Evolutionary conservation across 495 filamentous ascomycete genomes (phyloP).

Genomic region (Neurospora intermedia): DNA sequence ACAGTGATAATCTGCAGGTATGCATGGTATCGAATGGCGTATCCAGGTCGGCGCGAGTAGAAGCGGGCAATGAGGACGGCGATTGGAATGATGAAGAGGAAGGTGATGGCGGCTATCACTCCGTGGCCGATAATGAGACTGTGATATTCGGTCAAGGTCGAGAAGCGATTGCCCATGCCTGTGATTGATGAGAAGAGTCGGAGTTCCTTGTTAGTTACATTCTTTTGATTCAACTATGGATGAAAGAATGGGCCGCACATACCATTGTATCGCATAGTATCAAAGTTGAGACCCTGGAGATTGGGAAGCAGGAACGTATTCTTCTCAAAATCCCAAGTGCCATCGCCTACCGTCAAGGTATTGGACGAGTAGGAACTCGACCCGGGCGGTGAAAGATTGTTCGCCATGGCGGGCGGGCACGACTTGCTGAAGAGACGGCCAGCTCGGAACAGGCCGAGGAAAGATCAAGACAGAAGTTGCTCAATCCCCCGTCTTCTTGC

Average conservation of each 20-base stretch:
- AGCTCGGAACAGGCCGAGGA: constrained; percentile 6
- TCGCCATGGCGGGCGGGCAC: constrained; percentile 38
- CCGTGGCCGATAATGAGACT: constrained; percentile 72
- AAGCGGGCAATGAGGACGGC: constrained; percentile 74
- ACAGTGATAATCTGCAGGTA: constrained; percentile 80
- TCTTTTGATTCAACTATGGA: neutral
- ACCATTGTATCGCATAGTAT: constrained; percentile 96
- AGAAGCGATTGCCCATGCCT: constrained; percentile 92
- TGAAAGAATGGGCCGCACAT: constrained; percentile 12
- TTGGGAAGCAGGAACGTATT: constrained; percentile 86
- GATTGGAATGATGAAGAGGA: constrained; percentile 70
- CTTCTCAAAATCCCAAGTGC: constrained; percentile 75
- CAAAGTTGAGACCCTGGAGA: constrained; percentile 76
- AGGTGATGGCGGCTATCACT: constrained; percentile 75
- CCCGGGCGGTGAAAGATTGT: constrained; percentile 60
- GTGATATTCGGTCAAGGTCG: constrained; percentile 64
- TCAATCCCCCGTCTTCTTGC: neutral
- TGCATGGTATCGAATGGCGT: constrained; percentile 67
- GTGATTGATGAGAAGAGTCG: neutral
- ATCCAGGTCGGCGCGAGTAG: constrained; percentile 44
- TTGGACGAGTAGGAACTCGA: constrained; percentile 74
- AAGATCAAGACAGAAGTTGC: neutral
- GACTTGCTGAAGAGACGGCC: constrained; percentile 8
- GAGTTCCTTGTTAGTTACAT: constrained; percentile 1
- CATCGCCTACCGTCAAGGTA: constrained; percentile 79